Conservation (phyloP, 345 rosid species). For the Aquilaria yunnanensis region DNA sequence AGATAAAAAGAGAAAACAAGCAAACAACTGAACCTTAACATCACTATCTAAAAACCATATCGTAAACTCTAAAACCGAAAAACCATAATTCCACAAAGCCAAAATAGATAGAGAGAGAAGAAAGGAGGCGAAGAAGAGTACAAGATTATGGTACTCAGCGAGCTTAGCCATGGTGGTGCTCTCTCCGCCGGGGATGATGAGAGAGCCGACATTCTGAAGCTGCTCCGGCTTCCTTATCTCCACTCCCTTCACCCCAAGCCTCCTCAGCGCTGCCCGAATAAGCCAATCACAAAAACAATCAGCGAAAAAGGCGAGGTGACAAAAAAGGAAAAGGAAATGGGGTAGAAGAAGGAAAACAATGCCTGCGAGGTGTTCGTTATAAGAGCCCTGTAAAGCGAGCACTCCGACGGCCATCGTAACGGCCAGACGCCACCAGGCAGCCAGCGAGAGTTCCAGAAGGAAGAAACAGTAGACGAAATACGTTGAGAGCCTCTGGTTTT, state of each 20-base stretch:
- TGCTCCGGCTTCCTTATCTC: conserved; percentile 89
- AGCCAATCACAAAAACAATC: background rate
- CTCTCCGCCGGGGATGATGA: conserved; percentile 98
- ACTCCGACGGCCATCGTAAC: conserved; percentile 77
- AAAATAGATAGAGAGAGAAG: background rate
- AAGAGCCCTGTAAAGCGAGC: conserved; percentile 94
- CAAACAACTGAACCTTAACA: too few relatives aligned
- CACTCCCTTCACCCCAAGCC: conserved; percentile 82
- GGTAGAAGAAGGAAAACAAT: conserved; percentile 1
- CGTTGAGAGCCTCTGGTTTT: too few relatives aligned
- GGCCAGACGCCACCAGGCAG: too few relatives aligned
- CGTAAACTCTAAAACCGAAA: background rate
- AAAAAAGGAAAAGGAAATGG: background rate
- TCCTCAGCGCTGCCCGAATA: conserved; percentile 42
- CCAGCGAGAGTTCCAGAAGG: too few relatives aligned
- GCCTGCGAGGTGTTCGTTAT: conserved; percentile 95
- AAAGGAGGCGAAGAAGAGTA: conserved; percentile 13
- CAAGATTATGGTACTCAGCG: conserved; percentile 73
- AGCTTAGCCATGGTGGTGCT: conserved; percentile 99
- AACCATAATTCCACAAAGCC: background rate
- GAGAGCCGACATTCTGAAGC: conserved; percentile 59
- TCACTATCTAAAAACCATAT: too few relatives aligned
- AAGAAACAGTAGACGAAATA: too few relatives aligned
- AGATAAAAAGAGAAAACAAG: too few relatives aligned
- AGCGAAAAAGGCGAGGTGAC: background rate